These are phyloP conservation scores for Scheffersomyces amazonensis DNA, from an alignment of 805 yeast species.

Conservation along the genomic window DNA sequence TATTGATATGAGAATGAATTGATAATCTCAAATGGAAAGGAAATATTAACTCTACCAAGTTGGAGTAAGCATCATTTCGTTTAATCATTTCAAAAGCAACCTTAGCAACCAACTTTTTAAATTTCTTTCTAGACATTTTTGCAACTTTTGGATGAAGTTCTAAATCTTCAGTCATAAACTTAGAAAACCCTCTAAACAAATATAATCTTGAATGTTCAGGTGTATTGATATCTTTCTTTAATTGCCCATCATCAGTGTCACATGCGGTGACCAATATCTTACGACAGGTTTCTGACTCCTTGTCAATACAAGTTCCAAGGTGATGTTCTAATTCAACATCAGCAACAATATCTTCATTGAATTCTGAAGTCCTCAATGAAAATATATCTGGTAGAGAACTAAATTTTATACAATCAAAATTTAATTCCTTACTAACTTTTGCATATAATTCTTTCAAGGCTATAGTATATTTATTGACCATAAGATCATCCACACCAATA, in stretches of 20 bases:
- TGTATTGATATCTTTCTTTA: conserved; percentile 31
- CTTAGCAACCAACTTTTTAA: conserved; percentile 48
- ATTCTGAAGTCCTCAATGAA: conserved; percentile 13
- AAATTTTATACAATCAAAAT: conserved; percentile 25
- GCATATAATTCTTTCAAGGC: conserved; percentile 43
- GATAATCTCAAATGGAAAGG: conserved; percentile 60
- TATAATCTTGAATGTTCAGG: conserved; percentile 48
- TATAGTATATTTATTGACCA: conserved; percentile 47
- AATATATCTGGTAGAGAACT: conserved; percentile 36
- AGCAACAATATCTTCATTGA: conserved; percentile 13
- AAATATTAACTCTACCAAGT: conserved; percentile 55
- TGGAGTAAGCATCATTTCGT: conserved; percentile 63
- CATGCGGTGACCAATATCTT: conserved; percentile 34
- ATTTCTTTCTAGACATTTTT: conserved; percentile 42
- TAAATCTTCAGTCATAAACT: conserved; percentile 59
- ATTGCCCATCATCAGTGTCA: conserved; percentile 36
- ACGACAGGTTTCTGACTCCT: conserved; percentile 32
- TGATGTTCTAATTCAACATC: conserved; percentile 26
- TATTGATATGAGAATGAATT: conserved; percentile 58
- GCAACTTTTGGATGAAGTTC: conserved; percentile 37
- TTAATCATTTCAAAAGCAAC: conserved; percentile 65
- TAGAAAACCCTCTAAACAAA: conserved; percentile 56
- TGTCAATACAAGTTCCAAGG: conserved; percentile 30
- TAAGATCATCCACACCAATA: conserved; percentile 56
- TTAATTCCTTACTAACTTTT: conserved; percentile 20